phyloP scores from a whole-genome alignment of 2,329 filamentous ascomycete species.

The Aspergillus neoniger region DNA sequence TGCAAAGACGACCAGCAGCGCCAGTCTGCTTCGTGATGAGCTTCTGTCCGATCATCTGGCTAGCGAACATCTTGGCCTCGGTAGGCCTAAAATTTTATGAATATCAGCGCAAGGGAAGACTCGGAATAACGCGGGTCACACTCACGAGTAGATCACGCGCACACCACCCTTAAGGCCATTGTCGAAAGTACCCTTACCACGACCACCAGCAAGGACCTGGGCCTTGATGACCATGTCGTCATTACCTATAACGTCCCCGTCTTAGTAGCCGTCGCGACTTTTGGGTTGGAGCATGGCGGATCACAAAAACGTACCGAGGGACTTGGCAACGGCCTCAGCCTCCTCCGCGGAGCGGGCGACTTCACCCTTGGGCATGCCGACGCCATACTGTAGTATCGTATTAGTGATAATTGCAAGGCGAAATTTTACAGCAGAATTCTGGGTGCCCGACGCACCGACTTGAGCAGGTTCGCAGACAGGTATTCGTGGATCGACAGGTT shows the following conservation, averaged over 20 bases:
- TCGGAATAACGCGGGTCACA: conserved; percentile 15
- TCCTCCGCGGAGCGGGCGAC: conserved; percentile 82
- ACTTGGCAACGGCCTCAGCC: conserved; percentile 87
- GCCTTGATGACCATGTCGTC: conserved; percentile 99
- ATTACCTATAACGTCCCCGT: conserved; percentile 52
- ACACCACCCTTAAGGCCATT: conserved; percentile 99
- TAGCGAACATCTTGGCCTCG: conserved; percentile 93
- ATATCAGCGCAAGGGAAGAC: conserved; percentile 15
- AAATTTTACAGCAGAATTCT: not conserved
- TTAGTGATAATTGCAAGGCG: conserved; percentile 24
- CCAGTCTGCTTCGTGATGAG: conserved; percentile 99
- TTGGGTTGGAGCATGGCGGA: conserved; percentile 2
- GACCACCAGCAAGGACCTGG: conserved; percentile 94
- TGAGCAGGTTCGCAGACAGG: conserved; percentile 88
- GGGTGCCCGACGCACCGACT: conserved; percentile 50
- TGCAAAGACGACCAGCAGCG: conserved; percentile 89
- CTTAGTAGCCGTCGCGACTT: conserved; percentile 9
- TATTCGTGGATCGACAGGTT: conserved; percentile 98
- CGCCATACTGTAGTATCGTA: conserved; percentile 70
- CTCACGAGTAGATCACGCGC: conserved; percentile 92
- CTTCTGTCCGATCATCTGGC: conserved; percentile 99
- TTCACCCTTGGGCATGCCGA: conserved; percentile 86
- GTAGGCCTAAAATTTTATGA: conserved; percentile 60
- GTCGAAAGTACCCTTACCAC: conserved; percentile 97
- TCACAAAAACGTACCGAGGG: conserved; percentile 64